A percentile compares a stretch with the other conserved stretches of the same genome.
Evolutionary conservation across 2,329 filamentous ascomycete species (phyloP).

Genomic region (Xylariaceae sp.): DNA sequence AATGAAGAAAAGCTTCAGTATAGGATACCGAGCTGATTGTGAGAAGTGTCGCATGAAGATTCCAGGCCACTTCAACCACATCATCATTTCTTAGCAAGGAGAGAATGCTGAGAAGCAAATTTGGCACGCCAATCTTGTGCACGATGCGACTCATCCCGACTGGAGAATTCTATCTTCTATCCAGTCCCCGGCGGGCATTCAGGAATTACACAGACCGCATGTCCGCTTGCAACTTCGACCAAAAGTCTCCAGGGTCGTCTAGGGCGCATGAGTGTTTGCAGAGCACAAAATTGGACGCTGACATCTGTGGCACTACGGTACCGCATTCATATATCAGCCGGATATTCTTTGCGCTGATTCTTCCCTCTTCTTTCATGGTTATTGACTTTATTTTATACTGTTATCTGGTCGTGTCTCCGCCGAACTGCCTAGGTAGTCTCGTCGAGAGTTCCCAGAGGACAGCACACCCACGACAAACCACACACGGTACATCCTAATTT

Average conservation of each 20-base stretch:
- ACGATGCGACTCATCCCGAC: background rate
- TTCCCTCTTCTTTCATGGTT: background rate
- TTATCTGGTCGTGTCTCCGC: background rate
- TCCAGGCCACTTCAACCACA: constrained; percentile 76
- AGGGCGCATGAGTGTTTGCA: background rate
- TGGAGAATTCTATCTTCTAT: no score
- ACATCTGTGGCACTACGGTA: background rate
- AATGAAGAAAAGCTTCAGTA: constrained; percentile 67
- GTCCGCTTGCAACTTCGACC: background rate
- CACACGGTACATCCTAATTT: constrained; percentile 5
- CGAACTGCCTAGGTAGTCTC: no score
- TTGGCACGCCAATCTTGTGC: constrained; percentile 12
- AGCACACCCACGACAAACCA: background rate
- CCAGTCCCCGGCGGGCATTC: no score
- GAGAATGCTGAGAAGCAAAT: constrained; percentile 1
- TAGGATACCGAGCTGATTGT: constrained; percentile 73
- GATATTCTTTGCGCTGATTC: background rate
- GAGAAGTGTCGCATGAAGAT: constrained; percentile 71
- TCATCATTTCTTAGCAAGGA: constrained; percentile 55
- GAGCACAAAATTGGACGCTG: background rate
- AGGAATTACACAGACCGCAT: constrained; percentile 1
- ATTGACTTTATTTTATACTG: background rate
- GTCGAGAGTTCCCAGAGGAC: background rate
- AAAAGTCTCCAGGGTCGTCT: background rate
- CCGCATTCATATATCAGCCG: background rate